Evolutionary conservation across 2,329 filamentous ascomycete species (phyloP).

Genomic region (Aspergillus quadrilineatus): DNA sequence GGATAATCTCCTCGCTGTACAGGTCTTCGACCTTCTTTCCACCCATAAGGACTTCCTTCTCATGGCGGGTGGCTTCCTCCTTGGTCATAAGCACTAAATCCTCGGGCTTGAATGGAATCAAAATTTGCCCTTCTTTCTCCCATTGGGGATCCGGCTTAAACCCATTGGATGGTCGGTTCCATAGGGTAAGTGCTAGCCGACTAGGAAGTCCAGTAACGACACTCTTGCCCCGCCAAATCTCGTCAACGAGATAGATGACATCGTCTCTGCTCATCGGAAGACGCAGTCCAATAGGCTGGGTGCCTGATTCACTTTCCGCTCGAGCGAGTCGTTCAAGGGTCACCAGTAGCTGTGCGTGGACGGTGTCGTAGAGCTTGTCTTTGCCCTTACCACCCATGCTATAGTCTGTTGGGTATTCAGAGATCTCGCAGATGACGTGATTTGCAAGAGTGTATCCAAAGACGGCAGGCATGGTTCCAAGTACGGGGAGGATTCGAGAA

Average conservation of each 20-base stretch:
- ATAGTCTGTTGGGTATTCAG: slow-evolving; percentile 76
- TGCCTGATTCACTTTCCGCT: slow-evolving; percentile 42
- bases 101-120: slow-evolving; percentile 64
- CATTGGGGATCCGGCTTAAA: slow-evolving; percentile 63
- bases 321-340: slow-evolving; percentile 74
- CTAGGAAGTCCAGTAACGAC: slow-evolving; percentile 78
- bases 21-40: slow-evolving; percentile 67
- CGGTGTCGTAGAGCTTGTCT: slow-evolving; percentile 88
- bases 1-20: slow-evolving; percentile 68
- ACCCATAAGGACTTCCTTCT: slow-evolving; percentile 73
- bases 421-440: slow-evolving; percentile 80
- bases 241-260: slow-evolving; percentile 83
- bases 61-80: slow-evolving; percentile 78
- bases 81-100: slow-evolving; percentile 91
- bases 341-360: slow-evolving; percentile 72
- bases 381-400: slow-evolving; percentile 77
- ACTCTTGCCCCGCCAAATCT: slow-evolving; percentile 81
- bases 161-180: slow-evolving; percentile 64
- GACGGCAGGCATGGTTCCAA: slow-evolving; percentile 96
- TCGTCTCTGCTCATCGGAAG: slow-evolving; percentile 76
- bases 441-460: slow-evolving; percentile 92
- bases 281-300: slow-evolving; percentile 68
- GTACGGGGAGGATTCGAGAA: slow-evolving; percentile 87
- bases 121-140: slow-evolving; percentile 68
- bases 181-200: slow-evolving; percentile 74